Conservation (phyloP, 148 eudicot genomes). For the Bassia scoparia region DNA sequence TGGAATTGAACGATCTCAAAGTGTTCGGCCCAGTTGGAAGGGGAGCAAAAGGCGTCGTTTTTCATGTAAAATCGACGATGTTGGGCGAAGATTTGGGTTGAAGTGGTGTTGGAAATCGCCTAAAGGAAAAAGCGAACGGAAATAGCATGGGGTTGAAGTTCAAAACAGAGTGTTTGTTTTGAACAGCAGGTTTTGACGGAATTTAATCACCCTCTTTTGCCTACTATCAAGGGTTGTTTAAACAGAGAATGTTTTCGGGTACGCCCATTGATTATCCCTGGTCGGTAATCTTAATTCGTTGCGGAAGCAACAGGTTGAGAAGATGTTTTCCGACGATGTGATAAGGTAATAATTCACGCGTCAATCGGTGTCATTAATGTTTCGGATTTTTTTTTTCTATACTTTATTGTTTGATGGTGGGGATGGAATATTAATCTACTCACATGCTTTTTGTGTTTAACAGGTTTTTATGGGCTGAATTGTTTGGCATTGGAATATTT, state of each 20-base stretch:
- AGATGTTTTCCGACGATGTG: conserved; percentile 82
- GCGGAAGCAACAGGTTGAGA: conserved; percentile 64
- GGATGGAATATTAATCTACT: too few species aligned
- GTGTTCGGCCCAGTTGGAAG: conserved; percentile 24
- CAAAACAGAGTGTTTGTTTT: conserved; percentile 36
- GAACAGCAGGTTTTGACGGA: conserved; percentile 58
- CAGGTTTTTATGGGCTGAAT: conserved; percentile 85
- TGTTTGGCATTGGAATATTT: conserved; percentile 77
- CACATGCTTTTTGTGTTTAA: neutral
- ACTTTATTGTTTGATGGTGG: too few species aligned
- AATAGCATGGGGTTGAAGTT: conserved; percentile 21
- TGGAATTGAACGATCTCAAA: conserved; percentile 17
- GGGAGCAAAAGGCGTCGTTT: conserved; percentile 36
- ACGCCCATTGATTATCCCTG: conserved; percentile 86
- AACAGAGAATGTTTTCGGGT: conserved; percentile 60
- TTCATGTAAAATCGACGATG: conserved; percentile 10
- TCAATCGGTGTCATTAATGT: neutral
- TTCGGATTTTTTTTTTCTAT: too few species aligned
- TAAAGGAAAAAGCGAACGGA: conserved; percentile 9
- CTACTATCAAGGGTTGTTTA: conserved; percentile 55
- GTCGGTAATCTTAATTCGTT: conserved; percentile 63
- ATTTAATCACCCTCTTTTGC: conserved; percentile 65
- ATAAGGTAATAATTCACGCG: conserved; percentile 49
- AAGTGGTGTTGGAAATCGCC: conserved; percentile 31
- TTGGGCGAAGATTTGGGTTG: conserved; percentile 24